phyloP scores from a whole-genome alignment of 371 early-diverging fungal species.

The Umbelopsis sp. region DNA sequence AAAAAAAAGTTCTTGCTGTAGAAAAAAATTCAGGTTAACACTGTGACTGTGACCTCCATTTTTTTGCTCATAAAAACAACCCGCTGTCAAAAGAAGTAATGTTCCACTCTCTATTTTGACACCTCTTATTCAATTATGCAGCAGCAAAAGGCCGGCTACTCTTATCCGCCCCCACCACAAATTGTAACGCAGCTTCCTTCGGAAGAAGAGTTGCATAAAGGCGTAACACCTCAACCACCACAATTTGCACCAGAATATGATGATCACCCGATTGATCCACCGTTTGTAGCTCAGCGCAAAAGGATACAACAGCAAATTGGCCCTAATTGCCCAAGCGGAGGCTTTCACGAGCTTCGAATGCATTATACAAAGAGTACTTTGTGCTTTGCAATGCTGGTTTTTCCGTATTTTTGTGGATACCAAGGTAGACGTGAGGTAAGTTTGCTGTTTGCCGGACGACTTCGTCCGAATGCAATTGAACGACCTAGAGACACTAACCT shows the following conservation, averaged over 20 bases:
- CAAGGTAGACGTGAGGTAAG: constrained; percentile 42
- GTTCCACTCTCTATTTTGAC: not conserved
- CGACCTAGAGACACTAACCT: not conserved
- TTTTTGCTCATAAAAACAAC: not conserved
- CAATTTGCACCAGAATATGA: not conserved
- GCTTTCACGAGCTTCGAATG: constrained; percentile 50
- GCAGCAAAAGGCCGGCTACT: not conserved
- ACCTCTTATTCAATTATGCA: not conserved
- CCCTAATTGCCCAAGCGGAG: constrained; percentile 34
- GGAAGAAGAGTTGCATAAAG: not conserved
- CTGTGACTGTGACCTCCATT: constrained; percentile 1
- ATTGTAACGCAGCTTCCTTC: constrained; percentile 4
- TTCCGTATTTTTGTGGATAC: constrained; percentile 52
- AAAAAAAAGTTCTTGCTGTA: not conserved
- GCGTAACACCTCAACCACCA: no score
- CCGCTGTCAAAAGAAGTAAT: no score
- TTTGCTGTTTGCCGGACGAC: constrained; percentile 2
- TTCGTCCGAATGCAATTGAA: not conserved
- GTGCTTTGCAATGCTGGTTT: constrained; percentile 37
- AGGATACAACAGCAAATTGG: constrained; percentile 44
- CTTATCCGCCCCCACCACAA: not conserved
- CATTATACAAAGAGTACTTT: constrained; percentile 38
- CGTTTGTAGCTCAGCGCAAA: constrained; percentile 41
- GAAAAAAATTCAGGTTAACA: constrained; percentile 1
- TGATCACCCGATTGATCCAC: constrained; percentile 18